These are phyloP conservation scores for Backusella liffmaniae DNA, from an alignment of 192 early-diverging fungal species.

Conservation along the genomic window DNA sequence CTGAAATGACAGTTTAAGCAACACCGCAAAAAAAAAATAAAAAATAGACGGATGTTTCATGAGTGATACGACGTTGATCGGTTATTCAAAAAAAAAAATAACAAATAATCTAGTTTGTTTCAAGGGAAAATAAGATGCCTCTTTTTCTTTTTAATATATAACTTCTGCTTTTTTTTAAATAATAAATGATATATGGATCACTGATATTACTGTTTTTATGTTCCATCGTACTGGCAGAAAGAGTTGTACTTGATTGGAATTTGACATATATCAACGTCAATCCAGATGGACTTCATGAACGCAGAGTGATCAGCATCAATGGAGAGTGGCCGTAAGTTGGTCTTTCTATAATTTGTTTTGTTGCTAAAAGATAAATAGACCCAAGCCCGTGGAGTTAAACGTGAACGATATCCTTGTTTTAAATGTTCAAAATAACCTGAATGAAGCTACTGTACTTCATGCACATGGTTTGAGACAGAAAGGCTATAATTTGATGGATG, in stretches of 20 bases:
- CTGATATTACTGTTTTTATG: not conserved
- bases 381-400: constrained; percentile 43
- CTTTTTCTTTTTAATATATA: not conserved
- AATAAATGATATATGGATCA: not conserved
- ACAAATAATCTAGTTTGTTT: not conserved
- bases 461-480: constrained; percentile 76
- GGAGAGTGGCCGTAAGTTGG: constrained; percentile 59
- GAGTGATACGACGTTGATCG: not conserved
- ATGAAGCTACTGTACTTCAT: constrained; percentile 63
- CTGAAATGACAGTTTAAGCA: too few species aligned
- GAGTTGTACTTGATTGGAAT: constrained; percentile 66
- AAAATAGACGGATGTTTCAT: not conserved
- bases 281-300: constrained; percentile 61
- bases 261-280: constrained; percentile 59
- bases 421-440: constrained; percentile 52
- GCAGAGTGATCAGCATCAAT: constrained; percentile 67
- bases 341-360: too few species aligned
- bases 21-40: not conserved
- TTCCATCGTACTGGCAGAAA: constrained; percentile 39
- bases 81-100: not conserved
- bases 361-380: constrained; percentile 18
- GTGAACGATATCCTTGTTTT: constrained; percentile 44
- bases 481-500: constrained; percentile 69
- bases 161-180: not conserved
- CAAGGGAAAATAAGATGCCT: not conserved